phyloP scores from a whole-genome alignment of 2,329 filamentous ascomycete genomes.

The Sporothrix pseudoabietina region DNA sequence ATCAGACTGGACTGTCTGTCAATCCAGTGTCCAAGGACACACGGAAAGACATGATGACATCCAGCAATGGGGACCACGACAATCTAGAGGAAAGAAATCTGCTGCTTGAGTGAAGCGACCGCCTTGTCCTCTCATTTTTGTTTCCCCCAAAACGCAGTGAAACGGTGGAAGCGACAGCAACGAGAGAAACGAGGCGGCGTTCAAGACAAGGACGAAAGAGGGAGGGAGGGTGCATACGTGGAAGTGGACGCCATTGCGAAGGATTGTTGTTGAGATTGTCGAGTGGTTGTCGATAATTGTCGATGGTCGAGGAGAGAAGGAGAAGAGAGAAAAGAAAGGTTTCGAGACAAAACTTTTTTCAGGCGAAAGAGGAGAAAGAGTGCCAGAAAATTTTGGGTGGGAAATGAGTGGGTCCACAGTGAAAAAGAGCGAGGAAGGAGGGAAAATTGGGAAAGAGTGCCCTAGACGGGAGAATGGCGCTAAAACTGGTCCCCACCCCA shows the following conservation, averaged over 20 bases:
- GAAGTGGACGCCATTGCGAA: conserved; percentile 32
- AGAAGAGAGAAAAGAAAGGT: conserved; percentile 11
- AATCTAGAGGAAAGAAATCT: conserved; percentile 62
- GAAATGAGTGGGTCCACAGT: conserved; percentile 4
- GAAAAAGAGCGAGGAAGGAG: neutral
- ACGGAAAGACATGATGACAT: conserved; percentile 29
- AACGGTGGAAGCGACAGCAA: neutral
- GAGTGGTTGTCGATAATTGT: conserved; percentile 21
- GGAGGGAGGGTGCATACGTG: conserved; percentile 32
- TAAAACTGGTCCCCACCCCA: neutral
- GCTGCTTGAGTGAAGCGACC: conserved; percentile 24
- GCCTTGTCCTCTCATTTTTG: neutral
- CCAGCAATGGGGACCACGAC: conserved; percentile 81
- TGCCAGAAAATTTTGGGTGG: conserved; percentile 11
- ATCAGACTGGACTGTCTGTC: conserved; percentile 72
- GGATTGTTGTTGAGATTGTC: conserved; percentile 21
- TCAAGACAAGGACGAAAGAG: conserved; percentile 16
- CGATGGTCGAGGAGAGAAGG: conserved; percentile 19
- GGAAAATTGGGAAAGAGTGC: conserved; percentile 11
- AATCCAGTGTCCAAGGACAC: neutral
- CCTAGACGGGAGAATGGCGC: neutral
- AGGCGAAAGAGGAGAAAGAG: neutral
- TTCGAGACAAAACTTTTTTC: conserved; percentile 22
- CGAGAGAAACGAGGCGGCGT: neutral
- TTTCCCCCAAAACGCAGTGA: neutral